Conservation (phyloP, 768 basidiomycete genomes). For the Guyanaporus albipodus region DNA sequence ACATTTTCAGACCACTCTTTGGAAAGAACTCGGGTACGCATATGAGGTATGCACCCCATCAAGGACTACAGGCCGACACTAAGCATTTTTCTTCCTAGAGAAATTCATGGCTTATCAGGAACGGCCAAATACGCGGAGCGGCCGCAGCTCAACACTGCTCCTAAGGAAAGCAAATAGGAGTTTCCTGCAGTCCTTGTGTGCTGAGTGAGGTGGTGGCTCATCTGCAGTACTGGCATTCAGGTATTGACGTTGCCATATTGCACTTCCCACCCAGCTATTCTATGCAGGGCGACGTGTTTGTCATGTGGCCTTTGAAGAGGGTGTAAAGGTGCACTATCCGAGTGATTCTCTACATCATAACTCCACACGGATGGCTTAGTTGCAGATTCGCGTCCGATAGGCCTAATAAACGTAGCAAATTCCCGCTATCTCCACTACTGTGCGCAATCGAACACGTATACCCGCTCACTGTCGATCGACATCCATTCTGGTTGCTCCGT, state of each 20-base stretch:
- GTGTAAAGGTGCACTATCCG: conserved; percentile 14
- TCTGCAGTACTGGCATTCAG: not conserved
- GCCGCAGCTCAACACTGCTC: conserved; percentile 2
- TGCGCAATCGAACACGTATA: conserved; percentile 1
- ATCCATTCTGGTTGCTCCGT: conserved; percentile 26
- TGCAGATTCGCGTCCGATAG: conserved; percentile 11
- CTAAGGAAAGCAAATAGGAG: conserved; percentile 11
- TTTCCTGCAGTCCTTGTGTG: not conserved
- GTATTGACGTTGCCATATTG: not conserved
- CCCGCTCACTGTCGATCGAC: conserved; percentile 28
- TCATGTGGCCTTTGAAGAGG: conserved; percentile 12
- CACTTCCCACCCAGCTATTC: not conserved
- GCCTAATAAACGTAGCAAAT: conserved; percentile 21
- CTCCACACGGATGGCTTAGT: conserved; percentile 2
- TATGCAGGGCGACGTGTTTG: not conserved
- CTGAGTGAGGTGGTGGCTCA: not conserved
- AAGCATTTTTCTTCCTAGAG: conserved; percentile 12
- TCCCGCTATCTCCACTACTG: conserved; percentile 30
- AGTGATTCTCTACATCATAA: conserved; percentile 6
- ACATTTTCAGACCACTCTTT: conserved; percentile 58
- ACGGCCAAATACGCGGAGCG: not conserved
- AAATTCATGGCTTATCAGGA: not conserved
- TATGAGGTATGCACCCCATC: conserved; percentile 12
- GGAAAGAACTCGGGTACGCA: conserved; percentile 14
- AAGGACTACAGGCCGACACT: not conserved